Conservation (phyloP, 441 rosid species). For the Sinapis alba region DNA sequence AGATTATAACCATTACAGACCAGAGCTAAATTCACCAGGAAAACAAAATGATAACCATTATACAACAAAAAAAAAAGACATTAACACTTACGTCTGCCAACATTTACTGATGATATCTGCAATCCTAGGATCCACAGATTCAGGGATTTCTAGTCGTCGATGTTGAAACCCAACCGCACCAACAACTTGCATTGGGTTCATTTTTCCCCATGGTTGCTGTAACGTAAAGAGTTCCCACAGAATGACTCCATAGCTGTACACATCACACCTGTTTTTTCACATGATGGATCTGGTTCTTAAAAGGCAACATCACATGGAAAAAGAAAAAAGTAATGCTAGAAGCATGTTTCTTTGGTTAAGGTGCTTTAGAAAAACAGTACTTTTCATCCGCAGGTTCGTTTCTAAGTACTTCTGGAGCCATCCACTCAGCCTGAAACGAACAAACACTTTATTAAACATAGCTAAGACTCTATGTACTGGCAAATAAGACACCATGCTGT, state of each 20-base stretch:
- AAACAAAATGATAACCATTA: not conserved
- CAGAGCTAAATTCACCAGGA: not conserved
- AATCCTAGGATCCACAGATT: constrained; percentile 62
- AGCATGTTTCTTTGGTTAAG: not conserved
- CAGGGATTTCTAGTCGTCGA: constrained; percentile 83
- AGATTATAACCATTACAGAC: constrained; percentile 18
- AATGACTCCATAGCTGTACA: constrained; percentile 87
- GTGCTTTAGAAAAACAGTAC: constrained; percentile 42
- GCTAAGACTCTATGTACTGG: not conserved
- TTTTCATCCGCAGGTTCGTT: constrained; percentile 92
- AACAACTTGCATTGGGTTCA: constrained; percentile 99
- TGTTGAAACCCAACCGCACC: constrained; percentile 97
- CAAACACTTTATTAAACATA: constrained; percentile 14
- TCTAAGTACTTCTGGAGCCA: constrained; percentile 97
- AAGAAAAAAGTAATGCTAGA: not conserved
- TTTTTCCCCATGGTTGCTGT: constrained; percentile 92
- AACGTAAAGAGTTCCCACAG: constrained; percentile 84
- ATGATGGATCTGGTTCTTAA: constrained; percentile 8
- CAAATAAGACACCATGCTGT: not conserved
- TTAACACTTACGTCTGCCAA: constrained; percentile 87
- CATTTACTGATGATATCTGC: constrained; percentile 74
- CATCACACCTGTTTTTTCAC: constrained; percentile 68
- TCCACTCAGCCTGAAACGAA: constrained; percentile 88
- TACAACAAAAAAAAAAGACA: not conserved
- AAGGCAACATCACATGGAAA: not conserved